Conservation (phyloP, 129 eudicot species). For the Flaveria brownii region DNA sequence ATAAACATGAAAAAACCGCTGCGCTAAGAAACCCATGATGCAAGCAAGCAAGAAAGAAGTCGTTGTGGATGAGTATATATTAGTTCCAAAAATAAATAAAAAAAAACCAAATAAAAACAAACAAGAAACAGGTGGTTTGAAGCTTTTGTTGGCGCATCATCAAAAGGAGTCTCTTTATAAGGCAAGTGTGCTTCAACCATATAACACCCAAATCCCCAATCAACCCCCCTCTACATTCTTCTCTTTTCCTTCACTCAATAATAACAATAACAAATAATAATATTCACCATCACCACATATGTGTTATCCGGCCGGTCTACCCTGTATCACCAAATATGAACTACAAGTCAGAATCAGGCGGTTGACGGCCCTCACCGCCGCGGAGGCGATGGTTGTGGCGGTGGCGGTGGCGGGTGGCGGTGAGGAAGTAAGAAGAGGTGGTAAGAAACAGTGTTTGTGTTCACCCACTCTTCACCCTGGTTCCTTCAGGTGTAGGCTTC, state of each 20-base stretch:
- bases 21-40: conserved; percentile 3
- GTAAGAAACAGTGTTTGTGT: conserved; percentile 50
- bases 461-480: conserved; percentile 80
- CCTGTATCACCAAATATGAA: neutral
- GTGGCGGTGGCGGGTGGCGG: conserved; percentile 16
- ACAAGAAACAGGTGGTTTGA: conserved; percentile 37
- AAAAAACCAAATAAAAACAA: conserved; percentile 20
- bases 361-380: conserved; percentile 14
- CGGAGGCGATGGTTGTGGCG: neutral
- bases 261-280: no score
- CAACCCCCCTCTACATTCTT: conserved; percentile 8
- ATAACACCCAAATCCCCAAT: conserved; percentile 17
- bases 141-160: conserved; percentile 36
- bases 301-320: conserved; percentile 45
- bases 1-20: neutral
- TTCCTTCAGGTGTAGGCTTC: conserved; percentile 71
- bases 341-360: conserved; percentile 18
- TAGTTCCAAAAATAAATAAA: no score
- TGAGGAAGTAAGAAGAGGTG: conserved; percentile 25
- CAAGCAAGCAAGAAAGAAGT: neutral
- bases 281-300: conserved; percentile 28
- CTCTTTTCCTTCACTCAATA: neutral
- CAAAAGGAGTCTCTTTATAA: conserved; percentile 16
- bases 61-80: no score
- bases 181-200: conserved; percentile 36